A percentile compares a stretch with the other conserved stretches of the same genome.
These are phyloP conservation scores for Phoma sp. DNA, from an alignment of 2,329 filamentous ascomycete genomes.

Conservation along the genomic window DNA sequence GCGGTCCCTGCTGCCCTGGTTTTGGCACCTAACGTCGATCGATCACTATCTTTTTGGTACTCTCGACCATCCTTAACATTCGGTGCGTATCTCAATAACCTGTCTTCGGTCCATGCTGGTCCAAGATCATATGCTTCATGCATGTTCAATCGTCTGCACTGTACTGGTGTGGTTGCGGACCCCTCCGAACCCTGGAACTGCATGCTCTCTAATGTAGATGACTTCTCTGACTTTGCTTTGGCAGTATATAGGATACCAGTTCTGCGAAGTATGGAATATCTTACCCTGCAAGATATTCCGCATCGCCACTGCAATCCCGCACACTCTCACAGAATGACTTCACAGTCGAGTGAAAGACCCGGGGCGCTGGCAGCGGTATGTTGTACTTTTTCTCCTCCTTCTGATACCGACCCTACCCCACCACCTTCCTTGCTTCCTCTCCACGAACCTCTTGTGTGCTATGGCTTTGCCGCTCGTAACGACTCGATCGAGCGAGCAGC, in stretches of 20 bases:
- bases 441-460: not conserved
- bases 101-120: not conserved
- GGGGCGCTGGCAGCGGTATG: conserved; percentile 40
- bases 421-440: conserved; percentile 7
- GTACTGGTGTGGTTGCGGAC: not conserved
- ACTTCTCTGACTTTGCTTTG: not conserved
- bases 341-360: conserved; percentile 31
- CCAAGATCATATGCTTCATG: not conserved
- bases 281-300: conserved; percentile 48
- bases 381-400: conserved; percentile 20
- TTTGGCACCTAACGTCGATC: conserved; percentile 5
- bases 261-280: conserved; percentile 42
- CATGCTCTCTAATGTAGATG: not conserved
- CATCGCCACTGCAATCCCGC: conserved; percentile 38
- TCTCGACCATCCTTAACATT: not conserved
- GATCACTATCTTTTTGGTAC: conserved; percentile 1
- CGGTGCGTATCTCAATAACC: conserved; percentile 1
- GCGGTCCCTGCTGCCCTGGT: conserved; percentile 14
- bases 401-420: not conserved
- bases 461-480: not conserved
- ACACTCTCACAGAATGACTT: conserved; percentile 38
- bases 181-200: too few relatives aligned
- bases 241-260: conserved; percentile 14
- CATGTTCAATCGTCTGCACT: not conserved
- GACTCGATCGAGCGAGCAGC: not conserved